Evolutionary conservation across 805 yeast species (phyloP).

Genomic region (Teunomyces atbi): DNA sequence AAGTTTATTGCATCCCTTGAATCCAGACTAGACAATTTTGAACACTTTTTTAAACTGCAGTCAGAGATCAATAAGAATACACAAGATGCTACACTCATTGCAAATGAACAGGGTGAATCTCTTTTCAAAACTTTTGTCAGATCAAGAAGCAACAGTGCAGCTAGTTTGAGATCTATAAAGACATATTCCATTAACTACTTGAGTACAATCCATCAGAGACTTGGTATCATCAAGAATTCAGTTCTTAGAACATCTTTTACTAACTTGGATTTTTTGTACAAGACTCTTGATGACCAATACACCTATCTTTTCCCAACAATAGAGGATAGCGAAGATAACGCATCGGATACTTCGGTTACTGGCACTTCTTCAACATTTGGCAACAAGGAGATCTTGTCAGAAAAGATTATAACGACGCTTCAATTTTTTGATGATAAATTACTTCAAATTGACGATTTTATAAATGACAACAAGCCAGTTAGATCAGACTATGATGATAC

Average conservation of each 20-base stretch:
- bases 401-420: constrained; percentile 41
- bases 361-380: constrained; percentile 10
- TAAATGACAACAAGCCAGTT: constrained; percentile 31
- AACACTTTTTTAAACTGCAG: constrained; percentile 28
- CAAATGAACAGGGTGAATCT: background rate
- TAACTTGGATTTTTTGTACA: constrained; percentile 39
- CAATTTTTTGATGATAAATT: constrained; percentile 43
- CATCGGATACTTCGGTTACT: constrained; percentile 6
- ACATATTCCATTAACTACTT: constrained; percentile 32
- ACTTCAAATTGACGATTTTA: constrained; percentile 35
- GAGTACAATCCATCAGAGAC: constrained; percentile 34
- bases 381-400: constrained; percentile 28
- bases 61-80: constrained; percentile 1
- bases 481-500: constrained; percentile 24
- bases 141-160: constrained; percentile 27
- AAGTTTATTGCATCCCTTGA: constrained; percentile 43
- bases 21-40: constrained; percentile 38
- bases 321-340: constrained; percentile 9
- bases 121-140: background rate
- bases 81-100: background rate
- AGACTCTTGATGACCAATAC: constrained; percentile 41
- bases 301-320: constrained; percentile 30
- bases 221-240: constrained; percentile 33
- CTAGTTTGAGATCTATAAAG: constrained; percentile 28
- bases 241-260: constrained; percentile 36